Evolutionary conservation across 2,329 filamentous ascomycete genomes (phyloP), one percentile per base, ranked within the genome.

Genomic region (Didymellaceae sp.): DNA sequence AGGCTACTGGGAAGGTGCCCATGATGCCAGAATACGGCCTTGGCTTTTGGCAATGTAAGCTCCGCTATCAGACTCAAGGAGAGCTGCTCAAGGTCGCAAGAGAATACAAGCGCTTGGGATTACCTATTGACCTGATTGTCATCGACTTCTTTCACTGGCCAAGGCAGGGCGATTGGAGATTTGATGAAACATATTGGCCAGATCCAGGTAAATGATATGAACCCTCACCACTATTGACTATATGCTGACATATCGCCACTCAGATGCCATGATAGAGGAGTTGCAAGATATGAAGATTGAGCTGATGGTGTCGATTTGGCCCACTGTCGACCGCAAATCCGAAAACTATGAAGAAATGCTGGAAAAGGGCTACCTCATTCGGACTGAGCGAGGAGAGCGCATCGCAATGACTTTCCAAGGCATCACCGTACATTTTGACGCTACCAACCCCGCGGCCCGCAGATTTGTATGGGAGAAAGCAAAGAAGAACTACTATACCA

Each of bases 301-400:
- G 61, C 76, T 87, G 3, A 88, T 88, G 84, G 83, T 88, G 0
- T 87, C 84, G 0, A 81, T 88, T 57, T 88, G 86, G 86, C 86
- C 86, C 0, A 87, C 84, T 0, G 84, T 88, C 1, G 83, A 87
- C 44, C 77, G 75, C 10, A 62, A 67, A 2, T 84, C 80, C 0
- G 81, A 84, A 32, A 86, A 86, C 63, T 87, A 81, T 60, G 59
- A 76, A 0, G 80, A 86, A 55, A 86, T 88, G 83, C 70, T 85
- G 0, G 81, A 84, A 46, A 76, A 77, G 8, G 86, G 86, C 0
- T 76, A 81, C 3, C 77, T 88, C 2, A 84, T 88, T 52, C 80
- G 83, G 0, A 77, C 76, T 7, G 85, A 88, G 52, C 78, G 84
- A 5, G 86, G 86, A 1, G 72, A 84, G 17, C 77, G 83, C 0